phyloP scores from a whole-genome alignment of 2,329 filamentous ascomycete genomes.

The Penicillium sp. region DNA sequence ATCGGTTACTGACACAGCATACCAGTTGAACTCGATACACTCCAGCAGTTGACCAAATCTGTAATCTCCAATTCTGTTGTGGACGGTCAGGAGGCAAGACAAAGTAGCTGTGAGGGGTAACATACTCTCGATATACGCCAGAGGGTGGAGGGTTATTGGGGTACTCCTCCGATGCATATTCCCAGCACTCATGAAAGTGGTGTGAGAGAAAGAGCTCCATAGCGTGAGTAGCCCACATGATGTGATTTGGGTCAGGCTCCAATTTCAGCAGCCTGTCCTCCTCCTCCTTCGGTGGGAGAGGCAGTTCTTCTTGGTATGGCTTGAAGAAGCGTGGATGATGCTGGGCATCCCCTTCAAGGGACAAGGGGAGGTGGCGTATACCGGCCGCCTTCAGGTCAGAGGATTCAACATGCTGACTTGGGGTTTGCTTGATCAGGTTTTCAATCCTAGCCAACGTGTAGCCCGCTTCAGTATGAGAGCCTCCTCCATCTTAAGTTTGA shows the following conservation, averaged over 20 bases:
- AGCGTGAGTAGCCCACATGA: background rate
- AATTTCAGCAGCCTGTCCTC: background rate
- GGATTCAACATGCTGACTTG: background rate
- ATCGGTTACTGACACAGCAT: background rate
- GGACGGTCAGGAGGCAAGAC: background rate
- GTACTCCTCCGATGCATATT: background rate
- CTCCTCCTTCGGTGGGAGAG: background rate
- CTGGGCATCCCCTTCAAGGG: background rate
- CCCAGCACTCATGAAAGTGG: background rate
- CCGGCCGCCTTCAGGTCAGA: background rate
- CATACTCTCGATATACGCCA: background rate
- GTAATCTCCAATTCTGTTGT: background rate
- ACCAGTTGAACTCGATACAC: background rate
- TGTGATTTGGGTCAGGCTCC: background rate
- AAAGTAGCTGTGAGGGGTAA: background rate
- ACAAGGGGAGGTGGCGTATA: background rate
- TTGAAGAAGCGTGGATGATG: background rate
- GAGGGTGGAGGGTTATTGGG: background rate
- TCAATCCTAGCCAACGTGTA: background rate
- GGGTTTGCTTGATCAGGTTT: background rate
- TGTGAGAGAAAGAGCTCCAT: background rate
- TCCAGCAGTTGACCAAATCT: background rate
- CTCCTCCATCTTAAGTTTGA: background rate
- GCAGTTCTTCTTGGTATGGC: background rate
- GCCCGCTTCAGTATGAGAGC: background rate